A percentile compares a stretch with the other conserved stretches of the same genome.
Evolutionary conservation across 495 filamentous ascomycete genomes (phyloP).

Genomic region (Cryomyces minteri): DNA sequence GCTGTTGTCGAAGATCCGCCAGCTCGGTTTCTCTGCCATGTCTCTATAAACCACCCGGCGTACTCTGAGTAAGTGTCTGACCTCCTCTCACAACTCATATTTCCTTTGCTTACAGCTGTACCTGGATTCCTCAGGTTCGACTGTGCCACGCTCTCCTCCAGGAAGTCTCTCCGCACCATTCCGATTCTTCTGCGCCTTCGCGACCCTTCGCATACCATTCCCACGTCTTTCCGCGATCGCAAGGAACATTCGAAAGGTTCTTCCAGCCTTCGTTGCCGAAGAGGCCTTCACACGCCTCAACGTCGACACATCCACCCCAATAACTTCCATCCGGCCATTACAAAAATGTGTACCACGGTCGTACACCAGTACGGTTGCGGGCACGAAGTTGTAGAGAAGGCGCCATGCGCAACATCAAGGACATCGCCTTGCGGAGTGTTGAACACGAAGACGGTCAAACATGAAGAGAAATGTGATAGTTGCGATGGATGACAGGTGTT

Average conservation of each 20-base stretch:
- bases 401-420: slow-evolving; percentile 19
- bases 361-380: slow-evolving; percentile 19
- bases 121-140: not conserved
- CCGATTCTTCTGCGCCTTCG: not conserved
- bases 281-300: slow-evolving; percentile 2
- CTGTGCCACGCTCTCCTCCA: not conserved
- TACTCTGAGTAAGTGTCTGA: not conserved
- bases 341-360: slow-evolving; percentile 18
- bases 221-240: not conserved
- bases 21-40: slow-evolving; percentile 8
- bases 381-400: slow-evolving; percentile 11
- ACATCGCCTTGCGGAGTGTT: slow-evolving; percentile 8
- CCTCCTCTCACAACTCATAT: slow-evolving; percentile 5
- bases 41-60: slow-evolving; percentile 9
- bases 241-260: not conserved
- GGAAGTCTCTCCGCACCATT: not conserved
- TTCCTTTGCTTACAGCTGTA: slow-evolving; percentile 2
- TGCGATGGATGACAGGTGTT: slow-evolving; percentile 16
- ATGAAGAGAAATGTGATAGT: slow-evolving; percentile 20
- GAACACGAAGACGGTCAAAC: slow-evolving; percentile 17
- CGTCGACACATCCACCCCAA: not conserved
- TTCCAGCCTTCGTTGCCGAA: not conserved
- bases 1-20: slow-evolving; percentile 3
- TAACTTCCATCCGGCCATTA: not conserved
- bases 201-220: not conserved